A percentile compares a stretch with the other conserved stretches of the same genome.
These are phyloP conservation scores for Coemansia sp. DNA, from an alignment of 192 early-diverging fungal genomes.

Conservation along the genomic window DNA sequence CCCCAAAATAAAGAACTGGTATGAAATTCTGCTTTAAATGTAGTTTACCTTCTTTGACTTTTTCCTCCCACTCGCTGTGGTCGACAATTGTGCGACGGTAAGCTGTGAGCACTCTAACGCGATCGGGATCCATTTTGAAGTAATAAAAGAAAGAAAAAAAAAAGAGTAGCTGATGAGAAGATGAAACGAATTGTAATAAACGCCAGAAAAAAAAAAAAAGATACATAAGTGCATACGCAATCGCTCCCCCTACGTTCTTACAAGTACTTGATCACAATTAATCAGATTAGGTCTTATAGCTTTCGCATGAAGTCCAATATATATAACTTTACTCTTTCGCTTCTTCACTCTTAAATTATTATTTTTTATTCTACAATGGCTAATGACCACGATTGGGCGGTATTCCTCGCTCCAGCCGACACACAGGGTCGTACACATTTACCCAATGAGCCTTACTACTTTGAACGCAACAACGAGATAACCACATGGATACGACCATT, in stretches of 20 bases:
- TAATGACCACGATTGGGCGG: constrained; percentile 42
- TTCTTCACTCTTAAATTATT: background rate
- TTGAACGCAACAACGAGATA: constrained; percentile 42
- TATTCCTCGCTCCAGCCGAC: constrained; percentile 32
- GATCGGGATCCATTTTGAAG: constrained; percentile 50
- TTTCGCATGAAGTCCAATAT: background rate
- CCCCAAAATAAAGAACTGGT: background rate
- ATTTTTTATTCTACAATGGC: background rate
- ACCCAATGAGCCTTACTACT: constrained; percentile 43
- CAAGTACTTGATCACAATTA: background rate
- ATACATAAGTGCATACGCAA: constrained; percentile 1
- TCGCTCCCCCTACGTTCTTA: background rate
- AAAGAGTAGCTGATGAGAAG: background rate
- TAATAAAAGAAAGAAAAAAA: background rate
- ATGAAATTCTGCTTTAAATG: background rate
- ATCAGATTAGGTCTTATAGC: background rate
- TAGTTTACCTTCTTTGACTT: constrained; percentile 79
- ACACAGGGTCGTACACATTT: constrained; percentile 7
- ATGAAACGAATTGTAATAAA: background rate
- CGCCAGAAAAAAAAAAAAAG: background rate
- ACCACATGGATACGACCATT: constrained; percentile 55
- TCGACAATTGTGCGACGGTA: constrained; percentile 91
- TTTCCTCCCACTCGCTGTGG: constrained; percentile 94
- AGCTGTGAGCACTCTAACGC: constrained; percentile 76
- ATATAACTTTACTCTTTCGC: background rate